phyloP scores from a whole-genome alignment of 2,329 filamentous ascomycete species.

The Piedraia hortae region DNA sequence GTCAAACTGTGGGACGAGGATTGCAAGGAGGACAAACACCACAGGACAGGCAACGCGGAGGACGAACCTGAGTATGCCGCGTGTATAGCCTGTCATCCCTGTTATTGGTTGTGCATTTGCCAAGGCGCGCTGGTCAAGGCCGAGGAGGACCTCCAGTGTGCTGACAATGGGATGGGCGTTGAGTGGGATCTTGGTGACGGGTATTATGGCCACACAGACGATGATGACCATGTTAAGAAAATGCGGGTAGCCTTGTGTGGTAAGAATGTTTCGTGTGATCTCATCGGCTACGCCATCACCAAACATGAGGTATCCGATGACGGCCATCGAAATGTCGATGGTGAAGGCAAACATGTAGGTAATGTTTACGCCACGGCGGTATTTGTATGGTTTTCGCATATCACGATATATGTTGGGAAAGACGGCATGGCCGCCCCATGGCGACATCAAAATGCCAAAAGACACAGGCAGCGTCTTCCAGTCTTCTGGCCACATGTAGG shows the following conservation, averaged over 20 bases:
- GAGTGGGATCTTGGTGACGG: conserved; percentile 54
- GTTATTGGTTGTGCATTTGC: conserved; percentile 22
- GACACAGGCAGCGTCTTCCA: conserved; percentile 72
- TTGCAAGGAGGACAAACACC: conserved; percentile 49
- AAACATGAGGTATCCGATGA: conserved; percentile 80
- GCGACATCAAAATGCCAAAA: conserved; percentile 70
- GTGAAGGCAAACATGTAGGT: conserved; percentile 68
- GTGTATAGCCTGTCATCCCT: conserved; percentile 28
- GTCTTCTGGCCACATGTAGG: conserved; percentile 58
- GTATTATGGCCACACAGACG: conserved; percentile 71
- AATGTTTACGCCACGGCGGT: conserved; percentile 41
- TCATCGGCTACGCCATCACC: conserved; percentile 68
- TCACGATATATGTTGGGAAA: conserved; percentile 49
- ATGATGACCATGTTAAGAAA: conserved; percentile 53
- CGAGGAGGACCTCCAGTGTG: conserved; percentile 55
- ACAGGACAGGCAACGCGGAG: conserved; percentile 40
- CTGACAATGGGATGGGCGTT: conserved; percentile 60
- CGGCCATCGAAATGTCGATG: conserved; percentile 55
- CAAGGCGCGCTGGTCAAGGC: conserved; percentile 33
- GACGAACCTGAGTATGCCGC: conserved; percentile 28
- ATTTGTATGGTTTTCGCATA: conserved; percentile 44
- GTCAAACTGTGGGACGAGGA: conserved; percentile 53
- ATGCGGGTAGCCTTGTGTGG: conserved; percentile 43
- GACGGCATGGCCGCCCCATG: conserved; percentile 42
- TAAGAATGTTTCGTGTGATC: conserved; percentile 71